Evolutionary conservation across 805 yeast species (phyloP), one percentile per base, ranked within the genome.

Genomic region (Starmerella sp.): DNA sequence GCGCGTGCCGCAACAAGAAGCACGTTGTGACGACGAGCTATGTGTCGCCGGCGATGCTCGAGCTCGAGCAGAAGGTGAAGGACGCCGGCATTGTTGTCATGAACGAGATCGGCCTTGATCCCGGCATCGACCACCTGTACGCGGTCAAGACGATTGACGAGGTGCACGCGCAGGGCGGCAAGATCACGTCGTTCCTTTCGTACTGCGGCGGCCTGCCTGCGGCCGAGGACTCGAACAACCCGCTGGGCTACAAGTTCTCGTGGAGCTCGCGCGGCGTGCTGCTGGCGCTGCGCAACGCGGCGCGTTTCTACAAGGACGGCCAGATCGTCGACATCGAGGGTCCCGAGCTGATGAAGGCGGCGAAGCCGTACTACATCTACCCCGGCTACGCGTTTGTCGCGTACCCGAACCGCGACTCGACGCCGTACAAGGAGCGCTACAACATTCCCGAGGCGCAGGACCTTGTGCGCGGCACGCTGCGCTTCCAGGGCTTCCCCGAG

Each of bases 131-230:
- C 73, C 98, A 93, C 75, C 80, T 93, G 73, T 93, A 93, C 71
- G 98, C 98, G 51, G 95, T 93, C 71, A 93, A 93, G 80, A 88
- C 97, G 64, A 87, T 93, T 69, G 95, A 87, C 68, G 98, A 93
- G 75, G 97, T 93, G 57, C 98, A 93, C 77, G 75, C 76, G 62
- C 80, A 78, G 31, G 87, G 87, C 62, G 98, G 98, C 70, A 86
- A 93, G 76, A 86, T 93, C 74, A 86, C 80, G 69, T 85, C 95
- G 6, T 93, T 93, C 81, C 75, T 89, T 65, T 87, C 96, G 7
- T 93, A 87, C 84, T 93, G 98, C 75, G 98, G 98, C 75, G 98
- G 98, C 66, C 79, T 93, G 67, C 97, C 97, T 62, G 93, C 98
- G 35, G 97, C 98, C 60, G 98, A 91, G 75, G 81, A 84, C 72